phyloP scores from a whole-genome alignment of 352 stramenopile species.

The Peronospora belbahrii region DNA sequence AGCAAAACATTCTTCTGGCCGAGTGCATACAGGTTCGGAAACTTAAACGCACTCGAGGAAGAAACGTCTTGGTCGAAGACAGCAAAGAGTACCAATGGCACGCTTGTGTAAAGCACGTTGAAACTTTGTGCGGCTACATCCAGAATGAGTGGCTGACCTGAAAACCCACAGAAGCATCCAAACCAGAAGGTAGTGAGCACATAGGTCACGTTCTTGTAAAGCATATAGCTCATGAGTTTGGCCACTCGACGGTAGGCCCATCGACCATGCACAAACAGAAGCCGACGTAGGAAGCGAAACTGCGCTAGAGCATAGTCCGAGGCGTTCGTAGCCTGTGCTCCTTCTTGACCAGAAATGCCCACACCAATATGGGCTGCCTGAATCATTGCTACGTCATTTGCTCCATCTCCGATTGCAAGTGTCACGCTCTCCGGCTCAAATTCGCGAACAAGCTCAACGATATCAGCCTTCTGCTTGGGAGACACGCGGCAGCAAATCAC shows the following conservation, averaged over 20 bases:
- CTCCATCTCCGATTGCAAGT: slow-evolving; percentile 91
- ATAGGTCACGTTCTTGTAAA: slow-evolving; percentile 92
- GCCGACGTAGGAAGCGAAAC: slow-evolving; percentile 88
- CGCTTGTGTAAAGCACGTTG: slow-evolving; percentile 75
- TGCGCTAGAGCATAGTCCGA: slow-evolving; percentile 91
- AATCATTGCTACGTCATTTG: slow-evolving; percentile 97
- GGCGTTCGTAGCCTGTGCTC: slow-evolving; percentile 89
- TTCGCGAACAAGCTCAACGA: slow-evolving; percentile 70
- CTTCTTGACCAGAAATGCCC: slow-evolving; percentile 89
- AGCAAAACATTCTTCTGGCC: slow-evolving; percentile 65
- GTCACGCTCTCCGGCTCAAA: slow-evolving; percentile 71
- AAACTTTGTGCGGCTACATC: slow-evolving; percentile 76
- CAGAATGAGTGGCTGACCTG: slow-evolving; percentile 67
- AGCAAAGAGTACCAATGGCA: slow-evolving; percentile 68
- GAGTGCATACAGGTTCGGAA: slow-evolving; percentile 58
- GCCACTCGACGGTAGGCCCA: slow-evolving; percentile 89
- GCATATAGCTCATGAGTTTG: slow-evolving; percentile 91
- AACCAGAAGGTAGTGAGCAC: slow-evolving; percentile 83
- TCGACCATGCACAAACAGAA: slow-evolving; percentile 90
- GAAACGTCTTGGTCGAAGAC: slow-evolving; percentile 77
- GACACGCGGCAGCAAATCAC: slow-evolving; percentile 87
- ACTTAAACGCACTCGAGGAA: slow-evolving; percentile 52
- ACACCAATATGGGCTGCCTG: slow-evolving; percentile 88
- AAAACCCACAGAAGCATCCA: slow-evolving; percentile 71
- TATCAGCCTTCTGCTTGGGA: slow-evolving; percentile 82